phyloP scores from a whole-genome alignment of 441 rosid species.

The Pelargonium citronellum region DNA sequence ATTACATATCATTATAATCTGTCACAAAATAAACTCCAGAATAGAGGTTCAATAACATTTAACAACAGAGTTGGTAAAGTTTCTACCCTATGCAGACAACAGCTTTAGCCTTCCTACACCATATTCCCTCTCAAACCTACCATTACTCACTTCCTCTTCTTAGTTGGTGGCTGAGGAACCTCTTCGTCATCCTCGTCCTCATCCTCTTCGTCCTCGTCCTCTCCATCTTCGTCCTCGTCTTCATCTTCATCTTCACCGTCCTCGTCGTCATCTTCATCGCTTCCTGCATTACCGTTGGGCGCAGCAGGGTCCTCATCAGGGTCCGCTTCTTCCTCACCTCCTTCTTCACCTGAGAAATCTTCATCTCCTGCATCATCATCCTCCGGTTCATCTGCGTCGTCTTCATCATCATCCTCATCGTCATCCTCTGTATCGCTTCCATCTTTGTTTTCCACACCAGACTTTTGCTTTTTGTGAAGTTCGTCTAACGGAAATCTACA shows the following conservation, averaged over 20 bases:
- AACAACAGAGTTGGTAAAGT: background rate
- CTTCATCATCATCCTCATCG: constrained; percentile 36
- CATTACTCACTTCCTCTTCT: background rate
- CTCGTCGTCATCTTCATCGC: background rate
- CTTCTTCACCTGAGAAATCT: constrained; percentile 1
- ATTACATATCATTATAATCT: background rate
- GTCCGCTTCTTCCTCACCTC: background rate
- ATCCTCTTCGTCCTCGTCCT: background rate
- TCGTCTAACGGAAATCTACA: constrained; percentile 43
- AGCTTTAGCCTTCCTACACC: background rate
- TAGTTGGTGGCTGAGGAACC: constrained; percentile 1
- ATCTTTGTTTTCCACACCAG: constrained; percentile 46
- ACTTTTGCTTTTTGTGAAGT: constrained; percentile 34
- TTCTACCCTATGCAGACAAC: background rate
- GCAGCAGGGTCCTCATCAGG: background rate
- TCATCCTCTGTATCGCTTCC: constrained; percentile 54
- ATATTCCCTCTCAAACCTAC: background rate
- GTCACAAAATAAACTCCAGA: background rate
- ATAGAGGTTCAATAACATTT: background rate
- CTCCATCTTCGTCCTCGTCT: background rate
- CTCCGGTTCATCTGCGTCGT: constrained; percentile 21
- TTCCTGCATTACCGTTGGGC: constrained; percentile 4
- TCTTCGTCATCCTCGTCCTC: background rate
- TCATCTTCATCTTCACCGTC: background rate
- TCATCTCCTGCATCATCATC: constrained; percentile 32